phyloP scores from a whole-genome alignment of 176 grass and related monocot genomes.

The Juncus effusus region DNA sequence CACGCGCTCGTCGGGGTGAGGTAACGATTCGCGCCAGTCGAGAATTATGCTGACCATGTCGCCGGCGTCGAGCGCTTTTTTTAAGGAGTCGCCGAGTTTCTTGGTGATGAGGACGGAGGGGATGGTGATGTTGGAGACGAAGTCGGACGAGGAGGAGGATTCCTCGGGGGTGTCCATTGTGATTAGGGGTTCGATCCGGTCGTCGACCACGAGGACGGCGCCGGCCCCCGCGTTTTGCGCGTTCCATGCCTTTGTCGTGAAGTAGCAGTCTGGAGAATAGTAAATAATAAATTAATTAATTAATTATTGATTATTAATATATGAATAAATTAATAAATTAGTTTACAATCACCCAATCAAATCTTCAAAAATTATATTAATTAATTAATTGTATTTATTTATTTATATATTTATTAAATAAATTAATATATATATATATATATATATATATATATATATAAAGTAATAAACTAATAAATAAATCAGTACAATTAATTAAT shows the following conservation, averaged over 20 bases:
- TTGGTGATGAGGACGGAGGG: conserved; percentile 78
- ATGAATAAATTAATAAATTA: not conserved
- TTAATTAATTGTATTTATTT: too few species aligned
- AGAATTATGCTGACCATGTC: conserved; percentile 74
- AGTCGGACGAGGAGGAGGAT: conserved; percentile 40
- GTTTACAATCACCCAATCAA: too few species aligned
- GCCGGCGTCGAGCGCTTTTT: conserved; percentile 50
- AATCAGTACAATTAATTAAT: too few species aligned
- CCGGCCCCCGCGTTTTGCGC: conserved; percentile 79
- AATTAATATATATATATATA: too few species aligned
- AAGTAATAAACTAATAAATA: too few species aligned
- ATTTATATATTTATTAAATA: too few species aligned
- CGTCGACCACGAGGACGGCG: conserved; percentile 68
- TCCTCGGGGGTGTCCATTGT: conserved; percentile 91
- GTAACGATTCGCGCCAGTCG: conserved; percentile 85
- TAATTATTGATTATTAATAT: not conserved
- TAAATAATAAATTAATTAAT: not conserved
- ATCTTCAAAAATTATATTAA: too few species aligned
- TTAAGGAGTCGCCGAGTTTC: conserved; percentile 56
- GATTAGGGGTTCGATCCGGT: conserved; percentile 60
- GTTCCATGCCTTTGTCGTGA: conserved; percentile 83
- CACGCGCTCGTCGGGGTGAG: conserved; percentile 84
- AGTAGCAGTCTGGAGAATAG: conserved; percentile 59
- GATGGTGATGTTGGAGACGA: conserved; percentile 72
- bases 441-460: too few species aligned